A percentile compares a stretch with the other conserved stretches of the same genome.
Evolutionary conservation across 2,329 filamentous ascomycete genomes (phyloP).

Genomic region (Hymenoscyphus linearis): DNA sequence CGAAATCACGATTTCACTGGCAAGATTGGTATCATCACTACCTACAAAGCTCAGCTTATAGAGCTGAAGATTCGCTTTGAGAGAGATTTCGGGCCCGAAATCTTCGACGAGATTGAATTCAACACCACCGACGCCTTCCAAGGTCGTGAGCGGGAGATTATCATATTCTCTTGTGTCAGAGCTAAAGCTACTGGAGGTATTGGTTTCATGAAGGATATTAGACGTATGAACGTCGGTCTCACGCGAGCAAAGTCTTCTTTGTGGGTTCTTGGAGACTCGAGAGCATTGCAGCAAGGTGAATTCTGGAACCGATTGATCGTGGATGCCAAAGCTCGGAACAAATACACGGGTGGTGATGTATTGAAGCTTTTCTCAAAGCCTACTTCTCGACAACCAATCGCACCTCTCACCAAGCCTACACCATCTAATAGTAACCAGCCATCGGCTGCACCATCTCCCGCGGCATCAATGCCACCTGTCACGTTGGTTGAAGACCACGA

Average conservation of each 20-base stretch:
- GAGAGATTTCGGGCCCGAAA: conserved; percentile 64
- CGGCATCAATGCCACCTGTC: background rate
- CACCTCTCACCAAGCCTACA: background rate
- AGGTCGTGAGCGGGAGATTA: conserved; percentile 92
- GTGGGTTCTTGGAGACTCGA: conserved; percentile 92
- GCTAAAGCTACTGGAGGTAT: conserved; percentile 90
- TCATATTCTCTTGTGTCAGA: conserved; percentile 98
- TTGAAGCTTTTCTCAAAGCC: conserved; percentile 48
- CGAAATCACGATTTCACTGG: conserved; percentile 62
- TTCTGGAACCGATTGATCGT: conserved; percentile 87
- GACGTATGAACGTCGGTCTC: conserved; percentile 98
- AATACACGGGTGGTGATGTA: conserved; percentile 69
- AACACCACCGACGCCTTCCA: conserved; percentile 99
- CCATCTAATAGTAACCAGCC: background rate
- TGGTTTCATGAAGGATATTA: conserved; percentile 96
- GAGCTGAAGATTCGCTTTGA: conserved; percentile 74
- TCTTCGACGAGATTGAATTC: conserved; percentile 83
- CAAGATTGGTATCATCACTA: conserved; percentile 95
- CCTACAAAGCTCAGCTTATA: conserved; percentile 88
- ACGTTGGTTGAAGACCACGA: conserved; percentile 15
- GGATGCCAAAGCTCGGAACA: conserved; percentile 68
- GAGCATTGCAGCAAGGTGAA: conserved; percentile 77
- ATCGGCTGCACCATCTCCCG: background rate
- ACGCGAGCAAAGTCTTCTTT: conserved; percentile 95
- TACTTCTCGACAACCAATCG: conserved; percentile 21